These are phyloP conservation scores for Keithomyces neogunnii DNA, from an alignment of 2,329 filamentous ascomycete genomes.

Conservation along the genomic window DNA sequence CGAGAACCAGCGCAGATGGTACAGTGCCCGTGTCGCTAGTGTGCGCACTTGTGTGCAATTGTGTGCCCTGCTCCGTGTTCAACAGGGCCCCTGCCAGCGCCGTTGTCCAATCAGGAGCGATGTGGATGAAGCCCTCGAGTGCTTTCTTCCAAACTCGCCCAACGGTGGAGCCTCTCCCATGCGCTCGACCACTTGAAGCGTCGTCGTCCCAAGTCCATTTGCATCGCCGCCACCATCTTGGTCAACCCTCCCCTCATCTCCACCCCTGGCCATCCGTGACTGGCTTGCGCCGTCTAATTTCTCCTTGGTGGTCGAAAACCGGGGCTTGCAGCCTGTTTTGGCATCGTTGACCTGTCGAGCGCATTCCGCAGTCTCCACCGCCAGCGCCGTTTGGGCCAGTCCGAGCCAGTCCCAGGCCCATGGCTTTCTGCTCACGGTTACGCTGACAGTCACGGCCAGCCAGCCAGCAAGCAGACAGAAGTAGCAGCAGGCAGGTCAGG, in stretches of 20 bases:
- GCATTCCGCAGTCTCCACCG: neutral
- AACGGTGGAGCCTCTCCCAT: too few species aligned
- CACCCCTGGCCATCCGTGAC: neutral
- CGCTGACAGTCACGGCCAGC: neutral
- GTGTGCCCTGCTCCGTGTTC: too few species aligned
- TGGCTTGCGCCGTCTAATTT: neutral
- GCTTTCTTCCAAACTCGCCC: too few species aligned
- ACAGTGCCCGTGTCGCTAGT: neutral
- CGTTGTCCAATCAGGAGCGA: too few species aligned
- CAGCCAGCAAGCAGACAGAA: neutral
- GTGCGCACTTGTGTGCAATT: too few species aligned
- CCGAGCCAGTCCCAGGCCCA: slow-evolving; percentile 1
- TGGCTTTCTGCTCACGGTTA: neutral
- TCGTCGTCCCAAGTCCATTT: too few species aligned
- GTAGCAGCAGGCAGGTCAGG: too few species aligned
- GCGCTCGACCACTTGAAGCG: too few species aligned
- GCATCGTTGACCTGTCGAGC: neutral
- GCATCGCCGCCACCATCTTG: too few species aligned
- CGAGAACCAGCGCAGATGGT: neutral
- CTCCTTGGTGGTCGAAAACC: neutral
- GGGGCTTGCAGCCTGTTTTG: neutral
- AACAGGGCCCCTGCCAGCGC: too few species aligned
- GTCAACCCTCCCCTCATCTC: neutral
- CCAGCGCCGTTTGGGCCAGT: neutral
- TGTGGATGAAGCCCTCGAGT: too few species aligned